Percentiles rank a stretch among this genome's conserved stretches.
These are phyloP conservation scores for Chytriomyces sp. DNA, from an alignment of 192 early-diverging fungal genomes.

Conservation along the genomic window DNA sequence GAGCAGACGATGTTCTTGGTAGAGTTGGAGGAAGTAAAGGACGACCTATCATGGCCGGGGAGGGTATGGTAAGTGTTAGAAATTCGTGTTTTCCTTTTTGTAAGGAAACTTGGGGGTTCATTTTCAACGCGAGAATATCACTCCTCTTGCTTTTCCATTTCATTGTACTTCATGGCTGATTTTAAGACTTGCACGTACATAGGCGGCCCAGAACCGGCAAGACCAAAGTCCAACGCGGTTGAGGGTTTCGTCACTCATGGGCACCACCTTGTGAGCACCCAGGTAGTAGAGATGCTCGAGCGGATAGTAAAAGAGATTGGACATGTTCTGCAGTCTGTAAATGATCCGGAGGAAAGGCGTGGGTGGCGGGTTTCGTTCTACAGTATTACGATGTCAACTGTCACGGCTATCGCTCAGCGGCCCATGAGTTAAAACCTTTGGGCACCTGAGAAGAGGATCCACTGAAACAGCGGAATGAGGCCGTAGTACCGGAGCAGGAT, in stretches of 20 bases:
- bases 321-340: slow-evolving; percentile 85
- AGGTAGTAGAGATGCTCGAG: slow-evolving; percentile 97
- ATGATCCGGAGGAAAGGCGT: slow-evolving; percentile 65
- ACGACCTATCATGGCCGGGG: no score
- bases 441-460: slow-evolving; percentile 57
- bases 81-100: no score
- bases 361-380: slow-evolving; percentile 74
- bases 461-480: slow-evolving; percentile 86
- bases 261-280: slow-evolving; percentile 79
- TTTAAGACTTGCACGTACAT: slow-evolving; percentile 54
- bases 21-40: slow-evolving; percentile 84
- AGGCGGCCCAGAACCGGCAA: slow-evolving; percentile 95
- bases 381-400: slow-evolving; percentile 17
- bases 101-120: no score
- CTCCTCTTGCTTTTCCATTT: no score
- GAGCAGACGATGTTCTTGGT: slow-evolving; percentile 55
- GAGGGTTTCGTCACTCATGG: slow-evolving; percentile 69
- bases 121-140: no score
- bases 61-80: no score
- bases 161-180: no score
- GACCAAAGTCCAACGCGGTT: slow-evolving; percentile 88
- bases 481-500: slow-evolving; percentile 78
- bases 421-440: background rate
- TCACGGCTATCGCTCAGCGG: background rate
- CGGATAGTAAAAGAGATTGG: slow-evolving; percentile 89